Base-by-base conservation (phyloP, 2,329 filamentous ascomycete genomes). In the Fusarium sp. region DNA sequence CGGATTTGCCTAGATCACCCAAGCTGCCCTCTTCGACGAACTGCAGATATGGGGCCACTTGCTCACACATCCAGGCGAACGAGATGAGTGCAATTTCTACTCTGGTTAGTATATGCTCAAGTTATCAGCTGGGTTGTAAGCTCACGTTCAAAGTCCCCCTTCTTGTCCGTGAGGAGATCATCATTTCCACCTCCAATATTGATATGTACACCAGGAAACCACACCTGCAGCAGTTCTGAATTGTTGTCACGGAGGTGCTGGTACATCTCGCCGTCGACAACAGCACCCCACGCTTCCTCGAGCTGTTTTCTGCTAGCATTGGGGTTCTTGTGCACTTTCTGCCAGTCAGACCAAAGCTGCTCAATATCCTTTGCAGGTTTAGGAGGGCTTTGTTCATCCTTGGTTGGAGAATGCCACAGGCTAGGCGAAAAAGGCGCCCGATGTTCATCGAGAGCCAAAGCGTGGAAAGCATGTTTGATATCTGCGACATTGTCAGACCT, bases 401-500 rank as follows among this genome's bases (percentile, higher is more conserved):
- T 36, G 13, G 49, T 31, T 26, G 67, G 62, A 19, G 49, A 53
- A 38, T 74, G 65, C 74, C 74, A 76, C 9, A 76, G 61, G 1
- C 70, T 70, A 1, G 72, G 72, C 0, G 64, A 55, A 39, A 75
- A 76, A 1, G 73, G 64, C 1, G 49, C 65, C 1, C 83, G 77
- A 40, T 77, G 77, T 62, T 86, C 83, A 42, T 86, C 83, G 0
- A 86, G 74, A 3, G 82, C 83, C 0, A 86, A 73, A 1, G 83
- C 83, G 40, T 86, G 83, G 58, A 85, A 85, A 2, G 83, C 83
- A 56, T 85, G 80, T 35, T 83, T 79, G 5, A 85, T 73, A n/a
- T 72, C 70, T 61, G 40, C 28, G 12, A 57, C 43, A 13, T 50
- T 15, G 40, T 71, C 58, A 46, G 64, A 45, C 11, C 8, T 34